phyloP scores from a whole-genome alignment of 2,329 filamentous ascomycete genomes.

The Aspergillus oerlinghausenensis region DNA sequence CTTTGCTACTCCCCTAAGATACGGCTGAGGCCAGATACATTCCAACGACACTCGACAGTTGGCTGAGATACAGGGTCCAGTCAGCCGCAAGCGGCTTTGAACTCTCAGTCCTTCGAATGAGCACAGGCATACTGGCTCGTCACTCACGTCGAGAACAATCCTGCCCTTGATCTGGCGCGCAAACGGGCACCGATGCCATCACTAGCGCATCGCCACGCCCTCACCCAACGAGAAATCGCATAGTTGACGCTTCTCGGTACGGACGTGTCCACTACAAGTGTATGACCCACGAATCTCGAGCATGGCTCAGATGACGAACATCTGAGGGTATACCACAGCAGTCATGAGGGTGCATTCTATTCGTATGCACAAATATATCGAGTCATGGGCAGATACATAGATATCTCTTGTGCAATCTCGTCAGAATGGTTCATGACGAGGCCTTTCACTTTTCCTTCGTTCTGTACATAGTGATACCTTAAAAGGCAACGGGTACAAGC shows the following conservation, averaged over 20 bases:
- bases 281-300: too few relatives aligned
- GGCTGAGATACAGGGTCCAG: not conserved
- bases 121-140: not conserved
- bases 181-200: not conserved
- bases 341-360: not conserved
- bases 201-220: not conserved
- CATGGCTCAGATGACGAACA: not conserved
- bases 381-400: not conserved
- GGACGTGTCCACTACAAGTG: too few relatives aligned
- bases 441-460: not conserved
- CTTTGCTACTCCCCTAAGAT: slow-evolving; percentile 29
- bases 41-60: slow-evolving; percentile 6
- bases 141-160: too few relatives aligned
- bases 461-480: not conserved
- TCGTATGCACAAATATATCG: not conserved
- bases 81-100: not conserved
- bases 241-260: not conserved
- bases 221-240: too few relatives aligned
- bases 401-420: not conserved
- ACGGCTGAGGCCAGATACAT: slow-evolving; percentile 22
- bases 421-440: not conserved
- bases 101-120: not conserved
- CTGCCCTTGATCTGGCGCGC: not conserved
- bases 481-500: not conserved
- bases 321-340: not conserved